Base-by-base conservation (phyloP, 2,329 filamentous ascomycete species). In the Venturia asperata region DNA sequence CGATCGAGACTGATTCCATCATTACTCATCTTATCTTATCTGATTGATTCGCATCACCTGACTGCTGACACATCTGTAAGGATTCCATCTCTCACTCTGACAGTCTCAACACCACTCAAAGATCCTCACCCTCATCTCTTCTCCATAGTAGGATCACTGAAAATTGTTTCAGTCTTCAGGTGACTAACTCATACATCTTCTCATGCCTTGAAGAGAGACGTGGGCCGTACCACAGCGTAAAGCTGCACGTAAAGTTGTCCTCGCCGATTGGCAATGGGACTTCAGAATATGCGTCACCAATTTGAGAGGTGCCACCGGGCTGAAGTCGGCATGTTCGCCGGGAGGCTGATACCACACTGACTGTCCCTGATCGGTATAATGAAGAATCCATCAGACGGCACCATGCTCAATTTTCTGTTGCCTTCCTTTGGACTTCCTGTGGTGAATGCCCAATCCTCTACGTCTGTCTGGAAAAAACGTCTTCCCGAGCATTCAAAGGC, bases 21-120 rank as follows among this genome's bases (percentile, higher is more conserved):
- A 37, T 21, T 34, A 34, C 5, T 34, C n/a, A 58, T 58, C 47
- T 52, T n/a, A 58, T 58, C 52, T 58, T 19, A 37, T 58, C 52
- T 58, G 30, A 58, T 55, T 24, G 7, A 7, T 47, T 17, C 7
- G 3, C 4, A 52, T 24, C 47, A 52, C 47, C 21, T 27, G 47
- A 52, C 3, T 11, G 6, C 3, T 5, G 17, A 15, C 17, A 30
- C 24, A 34, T 15, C 30, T n/a, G n/a, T n/a, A n/a, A n/a, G n/a
- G n/a, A n/a, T 24, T n/a, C 2, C 27, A 37, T 3, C 21, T 27
- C 9, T 37, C 21, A 21, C 24, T 7, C 47, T 41, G 9, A 9
- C 39, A 11, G 15, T 10, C 39, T 41, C 39, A 41, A 34, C 30
- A 34, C 30, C 30, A 3, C 30, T 34, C 30, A 34, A 3, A 34